Evolutionary conservation across 179 eudicot species (phyloP).

Genomic region (Spinacia oleracea): DNA sequence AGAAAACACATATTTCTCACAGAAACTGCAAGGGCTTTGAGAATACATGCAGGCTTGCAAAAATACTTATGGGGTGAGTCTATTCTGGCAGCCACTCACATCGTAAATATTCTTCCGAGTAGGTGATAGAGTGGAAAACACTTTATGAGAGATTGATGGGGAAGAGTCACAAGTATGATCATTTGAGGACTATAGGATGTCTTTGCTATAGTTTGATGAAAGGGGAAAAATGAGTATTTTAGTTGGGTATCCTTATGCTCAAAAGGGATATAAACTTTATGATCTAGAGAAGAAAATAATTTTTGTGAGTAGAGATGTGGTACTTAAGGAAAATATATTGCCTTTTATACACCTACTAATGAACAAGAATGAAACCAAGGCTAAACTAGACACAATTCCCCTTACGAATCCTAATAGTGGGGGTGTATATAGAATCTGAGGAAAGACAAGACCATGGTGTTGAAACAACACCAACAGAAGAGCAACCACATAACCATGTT

Average conservation of each 20-base stretch:
- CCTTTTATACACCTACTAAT: too few species aligned
- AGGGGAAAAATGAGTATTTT: background rate
- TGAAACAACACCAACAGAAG: too few species aligned
- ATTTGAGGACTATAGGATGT: background rate
- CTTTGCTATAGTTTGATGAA: background rate
- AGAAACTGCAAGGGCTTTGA: background rate
- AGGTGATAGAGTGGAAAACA: background rate
- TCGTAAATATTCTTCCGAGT: background rate
- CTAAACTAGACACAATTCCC: too few species aligned
- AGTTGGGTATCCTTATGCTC: background rate
- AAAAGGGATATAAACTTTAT: background rate
- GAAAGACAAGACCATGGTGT: too few species aligned
- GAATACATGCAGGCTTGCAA: background rate
- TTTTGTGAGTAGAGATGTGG: background rate
- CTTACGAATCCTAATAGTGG: too few species aligned
- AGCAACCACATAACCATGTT: too few species aligned
- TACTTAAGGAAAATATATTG: background rate
- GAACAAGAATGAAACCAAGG: too few species aligned
- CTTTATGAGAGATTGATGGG: background rate
- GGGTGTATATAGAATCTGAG: too few species aligned
- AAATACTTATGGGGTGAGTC: background rate
- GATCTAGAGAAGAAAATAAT: background rate
- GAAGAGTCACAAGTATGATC: too few species aligned
- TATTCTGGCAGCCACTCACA: background rate
- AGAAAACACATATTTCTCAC: background rate